Evolutionary conservation across 1,139 yeast species (phyloP), one percentile per base, ranked within the genome.

Genomic region (Zygosaccharomyces sapae): DNA sequence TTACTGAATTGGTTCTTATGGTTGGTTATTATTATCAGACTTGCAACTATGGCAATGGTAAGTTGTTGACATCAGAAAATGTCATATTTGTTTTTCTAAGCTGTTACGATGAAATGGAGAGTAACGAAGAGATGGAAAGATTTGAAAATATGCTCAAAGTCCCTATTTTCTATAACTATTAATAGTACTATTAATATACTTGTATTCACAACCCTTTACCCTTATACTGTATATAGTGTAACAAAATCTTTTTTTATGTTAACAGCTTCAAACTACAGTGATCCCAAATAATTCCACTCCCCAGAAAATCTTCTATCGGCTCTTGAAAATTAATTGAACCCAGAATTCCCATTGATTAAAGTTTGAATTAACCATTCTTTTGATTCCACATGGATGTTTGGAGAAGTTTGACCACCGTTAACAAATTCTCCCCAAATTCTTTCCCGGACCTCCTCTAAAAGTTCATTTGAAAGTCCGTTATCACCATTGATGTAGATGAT

Each of bases 321-420:
- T 22, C 7, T 13, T 18, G 25, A 5, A 22, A 22, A n/a, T 13
- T 34, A 37, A 19, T 39, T 24, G 13, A 45, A 46, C 18, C 47
- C 51, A 6, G 46, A 9, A 16, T 50, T 47, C 10, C 71, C 70
- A 58, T 78, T 76, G n/a, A 83, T 81, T 7, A 82, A 74, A 57
- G 87, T 78, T 55, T 84, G 90, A 1, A 83, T 86, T 1, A 83
- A 70, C 90, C 90, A 83, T 61, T 84, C 90, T 83, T 87, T 82
- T 55, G 55, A 49, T 47, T 60, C 62, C 1, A 63, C 53, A 42
- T 55, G 56, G 38, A 51, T n/a, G 12, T 44, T 34, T 4, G 38
- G 38, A 18, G 41, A 16, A 10, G n/a, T 10, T 8, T 33, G 22
- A 8, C 31, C 29, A 20, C 18, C 25, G 12, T 33, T 10, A 5